Evolutionary conservation across 2,329 filamentous ascomycete genomes (phyloP).

Genomic region (Colletotrichum sp.): DNA sequence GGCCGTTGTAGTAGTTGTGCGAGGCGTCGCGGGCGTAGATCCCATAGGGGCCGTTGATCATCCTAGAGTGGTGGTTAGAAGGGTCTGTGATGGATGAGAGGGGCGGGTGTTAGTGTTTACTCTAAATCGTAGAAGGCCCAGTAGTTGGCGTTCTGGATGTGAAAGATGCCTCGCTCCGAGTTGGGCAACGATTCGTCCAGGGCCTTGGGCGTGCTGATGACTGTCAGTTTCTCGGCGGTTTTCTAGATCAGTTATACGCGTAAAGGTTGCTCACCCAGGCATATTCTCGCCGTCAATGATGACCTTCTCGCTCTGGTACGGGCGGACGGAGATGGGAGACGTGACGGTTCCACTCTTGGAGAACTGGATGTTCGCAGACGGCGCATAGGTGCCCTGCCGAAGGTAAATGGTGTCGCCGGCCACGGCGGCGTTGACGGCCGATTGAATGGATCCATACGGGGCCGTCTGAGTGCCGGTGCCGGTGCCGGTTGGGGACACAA

Average conservation of each 20-base stretch:
- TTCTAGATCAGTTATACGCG: neutral
- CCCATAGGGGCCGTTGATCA: conserved; percentile 37
- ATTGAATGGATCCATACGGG: conserved; percentile 46
- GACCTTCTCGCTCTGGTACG: conserved; percentile 45
- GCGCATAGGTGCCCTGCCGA: conserved; percentile 45
- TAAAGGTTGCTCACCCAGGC: conserved; percentile 26
- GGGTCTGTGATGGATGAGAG: neutral
- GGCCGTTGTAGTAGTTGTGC: conserved; percentile 35
- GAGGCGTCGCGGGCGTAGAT: conserved; percentile 35
- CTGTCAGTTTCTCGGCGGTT: neutral
- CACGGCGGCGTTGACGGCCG: conserved; percentile 43
- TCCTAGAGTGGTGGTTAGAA: conserved; percentile 16
- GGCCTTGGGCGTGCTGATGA: conserved; percentile 39
- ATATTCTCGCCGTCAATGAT: conserved; percentile 49
- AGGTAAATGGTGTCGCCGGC: conserved; percentile 48
- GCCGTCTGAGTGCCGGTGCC: conserved; percentile 38
- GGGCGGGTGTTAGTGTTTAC: neutral
- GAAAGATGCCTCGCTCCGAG: conserved; percentile 46
- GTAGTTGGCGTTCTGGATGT: conserved; percentile 47
- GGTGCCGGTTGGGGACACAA: conserved; percentile 45
- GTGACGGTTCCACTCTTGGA: conserved; percentile 41
- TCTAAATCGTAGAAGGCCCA: conserved; percentile 47
- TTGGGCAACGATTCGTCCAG: conserved; percentile 41
- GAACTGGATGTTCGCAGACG: conserved; percentile 48
- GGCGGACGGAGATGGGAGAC: conserved; percentile 41